A percentile compares a stretch with the other conserved stretches of the same genome.
Conservation (phyloP, 2,329 filamentous ascomycete species). For the Xylariaceae sp. region DNA sequence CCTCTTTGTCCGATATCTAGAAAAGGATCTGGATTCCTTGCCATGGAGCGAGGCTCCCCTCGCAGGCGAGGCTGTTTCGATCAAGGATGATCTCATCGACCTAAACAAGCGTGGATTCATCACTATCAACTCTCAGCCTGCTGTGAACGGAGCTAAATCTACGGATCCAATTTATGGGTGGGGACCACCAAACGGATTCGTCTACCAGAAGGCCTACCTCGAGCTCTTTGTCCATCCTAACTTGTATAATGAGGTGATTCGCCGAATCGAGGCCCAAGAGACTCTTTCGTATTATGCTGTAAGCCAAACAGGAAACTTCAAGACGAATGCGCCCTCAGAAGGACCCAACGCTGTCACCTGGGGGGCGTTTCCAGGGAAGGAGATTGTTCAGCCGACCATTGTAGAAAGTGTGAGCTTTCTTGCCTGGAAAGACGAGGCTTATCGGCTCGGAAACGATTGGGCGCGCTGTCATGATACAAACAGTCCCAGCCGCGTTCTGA, state of each 20-base stretch:
- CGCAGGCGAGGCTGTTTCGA: conserved; percentile 72
- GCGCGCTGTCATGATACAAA: conserved; percentile 78
- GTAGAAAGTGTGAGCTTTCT: conserved; percentile 97
- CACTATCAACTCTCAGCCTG: conserved; percentile 96
- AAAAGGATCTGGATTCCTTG: conserved; percentile 72
- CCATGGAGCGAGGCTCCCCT: conserved; percentile 94
- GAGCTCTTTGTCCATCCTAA: conserved; percentile 84
- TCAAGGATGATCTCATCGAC: conserved; percentile 70
- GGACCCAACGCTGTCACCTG: conserved; percentile 98
- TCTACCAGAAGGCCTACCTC: conserved; percentile 97
- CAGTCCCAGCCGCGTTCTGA: conserved; percentile 72
- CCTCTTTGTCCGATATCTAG: conserved; percentile 81
- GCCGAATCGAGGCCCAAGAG: conserved; percentile 69
- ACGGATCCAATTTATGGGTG: conserved; percentile 84
- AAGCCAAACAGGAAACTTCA: conserved; percentile 74
- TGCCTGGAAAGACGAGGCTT: conserved; percentile 98
- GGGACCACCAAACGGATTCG: conserved; percentile 92
- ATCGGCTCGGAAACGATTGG: conserved; percentile 88
- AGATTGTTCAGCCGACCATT: conserved; percentile 99
- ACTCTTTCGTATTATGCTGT: conserved; percentile 94
- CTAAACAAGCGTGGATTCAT: conserved; percentile 84
- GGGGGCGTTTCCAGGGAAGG: conserved; percentile 98
- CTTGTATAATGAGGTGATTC: conserved; percentile 70
- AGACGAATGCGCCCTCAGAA: conserved; percentile 78
- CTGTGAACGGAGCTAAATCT: conserved; percentile 86